Percentiles rank a stretch among this genome's conserved stretches.
Conservation (phyloP, 1,284 basidiomycete species). For the Coriolopsis trogii region DNA sequence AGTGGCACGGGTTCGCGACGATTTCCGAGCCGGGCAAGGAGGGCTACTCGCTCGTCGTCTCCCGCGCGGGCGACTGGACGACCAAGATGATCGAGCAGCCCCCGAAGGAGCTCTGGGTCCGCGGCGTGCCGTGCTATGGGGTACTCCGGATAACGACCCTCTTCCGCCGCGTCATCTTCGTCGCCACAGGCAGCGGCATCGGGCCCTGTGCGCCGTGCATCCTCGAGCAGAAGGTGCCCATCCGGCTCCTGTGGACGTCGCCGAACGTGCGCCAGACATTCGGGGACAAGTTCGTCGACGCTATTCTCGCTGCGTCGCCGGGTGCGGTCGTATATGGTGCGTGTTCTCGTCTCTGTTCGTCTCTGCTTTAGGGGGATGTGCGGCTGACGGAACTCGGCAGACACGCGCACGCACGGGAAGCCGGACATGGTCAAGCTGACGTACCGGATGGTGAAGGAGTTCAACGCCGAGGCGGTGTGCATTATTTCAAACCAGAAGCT, state of each 20-base stretch:
- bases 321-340: constrained; percentile 59
- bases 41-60: constrained; percentile 61
- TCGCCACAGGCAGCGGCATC: constrained; percentile 65
- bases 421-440: constrained; percentile 66
- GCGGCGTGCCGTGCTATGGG: constrained; percentile 60
- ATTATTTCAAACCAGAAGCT: constrained; percentile 65
- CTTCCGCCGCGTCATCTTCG: constrained; percentile 61
- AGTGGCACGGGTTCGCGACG: constrained; percentile 68
- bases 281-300: constrained; percentile 58
- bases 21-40: constrained; percentile 52
- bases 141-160: constrained; percentile 60
- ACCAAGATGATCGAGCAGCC: constrained; percentile 52
- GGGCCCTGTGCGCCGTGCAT: constrained; percentile 61
- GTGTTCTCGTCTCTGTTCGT: constrained; percentile 13
- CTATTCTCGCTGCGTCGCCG: constrained; percentile 54
- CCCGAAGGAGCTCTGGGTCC: constrained; percentile 56
- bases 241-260: constrained; percentile 60
- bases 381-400: constrained; percentile 33
- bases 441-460: constrained; percentile 57
- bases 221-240: constrained; percentile 52
- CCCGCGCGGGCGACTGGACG: constrained; percentile 65
- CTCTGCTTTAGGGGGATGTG: not conserved
- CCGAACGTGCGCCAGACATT: constrained; percentile 63
- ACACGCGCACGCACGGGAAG: constrained; percentile 60
- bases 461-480: constrained; percentile 62